Evolutionary conservation across 2,329 filamentous ascomycete genomes (phyloP).

Genomic region (Penicillium sp.): DNA sequence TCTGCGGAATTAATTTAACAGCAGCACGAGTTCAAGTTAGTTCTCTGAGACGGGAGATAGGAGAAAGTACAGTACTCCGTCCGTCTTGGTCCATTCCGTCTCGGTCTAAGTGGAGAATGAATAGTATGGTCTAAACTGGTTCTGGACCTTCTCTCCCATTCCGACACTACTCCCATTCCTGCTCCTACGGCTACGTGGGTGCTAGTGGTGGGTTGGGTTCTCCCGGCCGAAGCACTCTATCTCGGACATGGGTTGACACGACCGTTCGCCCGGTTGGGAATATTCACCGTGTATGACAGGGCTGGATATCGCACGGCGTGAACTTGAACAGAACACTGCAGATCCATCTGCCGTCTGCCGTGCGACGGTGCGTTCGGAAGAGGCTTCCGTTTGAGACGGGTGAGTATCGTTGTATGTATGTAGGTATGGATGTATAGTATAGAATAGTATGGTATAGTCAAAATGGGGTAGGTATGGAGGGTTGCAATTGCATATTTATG

Average conservation of each 20-base stretch:
- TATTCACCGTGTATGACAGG: neutral
- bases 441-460: neutral
- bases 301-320: neutral
- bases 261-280: slow-evolving; percentile 3
- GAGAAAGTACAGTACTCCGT: no score
- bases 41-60: no score
- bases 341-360: neutral
- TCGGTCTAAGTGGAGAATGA: no score
- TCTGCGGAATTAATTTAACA: no score
- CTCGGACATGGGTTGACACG: neutral
- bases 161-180: no score
- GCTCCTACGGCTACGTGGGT: no score
- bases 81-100: no score
- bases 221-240: neutral
- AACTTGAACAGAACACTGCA: neutral
- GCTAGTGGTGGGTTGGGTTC: neutral
- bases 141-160: no score
- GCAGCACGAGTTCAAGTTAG: no score
- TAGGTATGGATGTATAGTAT: neutral
- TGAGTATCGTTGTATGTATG: no score
- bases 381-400: no score
- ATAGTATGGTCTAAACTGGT: no score
- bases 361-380: neutral
- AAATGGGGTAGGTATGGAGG: neutral
- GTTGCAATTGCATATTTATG: slow-evolving; percentile 3